Percentiles rank a stretch among this genome's conserved stretches.
Conservation (phyloP, 2,329 filamentous ascomycete species). For the Colletotrichum paranaense region DNA sequence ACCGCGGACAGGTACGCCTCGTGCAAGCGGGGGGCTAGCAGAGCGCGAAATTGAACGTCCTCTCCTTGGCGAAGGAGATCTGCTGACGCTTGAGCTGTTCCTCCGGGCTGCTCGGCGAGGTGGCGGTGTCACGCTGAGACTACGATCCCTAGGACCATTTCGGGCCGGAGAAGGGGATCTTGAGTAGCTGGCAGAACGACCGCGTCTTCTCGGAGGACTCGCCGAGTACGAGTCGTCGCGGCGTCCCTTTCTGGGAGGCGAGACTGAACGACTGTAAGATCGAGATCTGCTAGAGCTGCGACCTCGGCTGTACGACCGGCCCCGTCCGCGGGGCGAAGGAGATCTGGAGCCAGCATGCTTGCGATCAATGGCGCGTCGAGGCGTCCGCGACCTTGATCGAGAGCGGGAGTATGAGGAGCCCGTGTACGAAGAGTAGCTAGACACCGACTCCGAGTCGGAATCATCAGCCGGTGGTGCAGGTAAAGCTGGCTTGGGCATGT, state of each 20-base stretch:
- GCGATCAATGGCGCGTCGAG: conserved; percentile 48
- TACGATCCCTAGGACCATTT: conserved; percentile 34
- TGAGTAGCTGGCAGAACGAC: conserved; percentile 41
- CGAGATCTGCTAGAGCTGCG: conserved; percentile 52
- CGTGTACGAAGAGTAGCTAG: conserved; percentile 82
- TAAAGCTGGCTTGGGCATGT: conserved; percentile 85
- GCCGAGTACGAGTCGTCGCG: conserved; percentile 43
- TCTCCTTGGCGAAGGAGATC: conserved; percentile 39
- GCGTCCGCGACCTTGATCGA: conserved; percentile 57
- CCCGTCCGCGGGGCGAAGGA: conserved; percentile 42
- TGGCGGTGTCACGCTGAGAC: conserved; percentile 25
- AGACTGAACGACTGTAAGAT: conserved; percentile 41
- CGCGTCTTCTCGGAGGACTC: conserved; percentile 43
- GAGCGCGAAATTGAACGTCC: conserved; percentile 41
- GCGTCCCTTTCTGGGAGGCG: conserved; percentile 29
- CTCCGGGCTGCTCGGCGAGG: conserved; percentile 42
- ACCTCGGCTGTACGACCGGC: conserved; percentile 44
- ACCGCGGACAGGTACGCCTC: conserved; percentile 16
- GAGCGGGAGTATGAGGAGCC: conserved; percentile 70
- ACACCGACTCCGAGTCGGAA: conserved; percentile 78
- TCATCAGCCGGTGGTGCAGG: conserved; percentile 72
- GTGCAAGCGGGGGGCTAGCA: conserved; percentile 29
- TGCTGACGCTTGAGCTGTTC: conserved; percentile 48
- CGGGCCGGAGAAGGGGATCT: conserved; percentile 46
- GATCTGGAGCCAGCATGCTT: conserved; percentile 49